Conservation (phyloP, 768 basidiomycete genomes). For the Tylopilus balloui region DNA sequence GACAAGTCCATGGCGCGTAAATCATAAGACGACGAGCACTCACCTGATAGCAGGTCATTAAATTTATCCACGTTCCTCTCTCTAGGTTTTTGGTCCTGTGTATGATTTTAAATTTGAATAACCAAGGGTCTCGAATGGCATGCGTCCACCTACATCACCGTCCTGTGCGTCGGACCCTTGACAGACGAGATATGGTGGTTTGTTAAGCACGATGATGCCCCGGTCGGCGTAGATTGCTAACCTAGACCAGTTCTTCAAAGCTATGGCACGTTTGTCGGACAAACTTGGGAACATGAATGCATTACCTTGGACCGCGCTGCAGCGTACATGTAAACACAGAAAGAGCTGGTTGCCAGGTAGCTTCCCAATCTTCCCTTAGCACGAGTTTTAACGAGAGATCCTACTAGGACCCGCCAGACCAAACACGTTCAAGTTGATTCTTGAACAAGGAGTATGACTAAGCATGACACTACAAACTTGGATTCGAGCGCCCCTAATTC, state of each 20-base stretch:
- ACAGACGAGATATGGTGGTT: conserved; percentile 54
- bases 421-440: too few relatives aligned
- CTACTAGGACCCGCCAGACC: too few relatives aligned
- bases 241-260: conserved; percentile 31
- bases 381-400: background rate
- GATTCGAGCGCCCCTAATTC: background rate
- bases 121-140: background rate
- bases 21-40: conserved; percentile 11
- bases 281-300: background rate
- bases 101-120: conserved; percentile 3
- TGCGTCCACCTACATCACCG: conserved; percentile 16
- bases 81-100: conserved; percentile 16
- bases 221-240: conserved; percentile 50
- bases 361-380: background rate
- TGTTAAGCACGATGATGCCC: conserved; percentile 52
- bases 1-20: background rate
- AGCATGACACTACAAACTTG: background rate
- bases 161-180: conserved; percentile 37
- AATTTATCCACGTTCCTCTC: conserved; percentile 33
- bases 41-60: conserved; percentile 35
- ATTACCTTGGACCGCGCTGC: conserved; percentile 22
- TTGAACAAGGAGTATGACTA: conserved; percentile 12
- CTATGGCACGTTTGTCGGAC: background rate
- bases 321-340: conserved; percentile 15
- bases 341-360: too few relatives aligned